These are phyloP conservation scores for Umbelopsis isabellina DNA, from an alignment of 192 early-diverging fungal genomes.

Conservation along the genomic window DNA sequence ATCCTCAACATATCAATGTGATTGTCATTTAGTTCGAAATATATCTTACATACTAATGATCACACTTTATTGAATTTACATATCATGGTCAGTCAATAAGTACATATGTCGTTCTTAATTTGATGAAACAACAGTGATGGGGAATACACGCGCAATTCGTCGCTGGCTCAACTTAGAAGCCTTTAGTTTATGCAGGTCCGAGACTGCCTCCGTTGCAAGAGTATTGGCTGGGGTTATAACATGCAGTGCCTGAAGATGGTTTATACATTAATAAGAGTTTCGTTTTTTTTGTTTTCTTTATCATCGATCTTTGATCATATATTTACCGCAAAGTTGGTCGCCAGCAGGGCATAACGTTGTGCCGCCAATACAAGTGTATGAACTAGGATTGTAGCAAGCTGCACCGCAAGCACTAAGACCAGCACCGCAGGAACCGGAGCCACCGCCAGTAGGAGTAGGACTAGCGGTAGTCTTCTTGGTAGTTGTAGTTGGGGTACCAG, in stretches of 20 bases:
- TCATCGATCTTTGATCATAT: not conserved
- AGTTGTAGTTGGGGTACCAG: no score
- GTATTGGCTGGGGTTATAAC: not conserved
- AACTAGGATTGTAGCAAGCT: conserved; percentile 7
- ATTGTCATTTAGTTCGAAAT: no score
- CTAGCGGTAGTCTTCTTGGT: no score
- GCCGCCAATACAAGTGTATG: conserved; percentile 10
- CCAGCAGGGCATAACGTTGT: conserved; percentile 1
- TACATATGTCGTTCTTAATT: no score
- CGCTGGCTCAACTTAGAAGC: not conserved
- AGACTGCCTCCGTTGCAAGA: conserved; percentile 12
- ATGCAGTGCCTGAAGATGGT: not conserved
- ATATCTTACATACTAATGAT: no score
- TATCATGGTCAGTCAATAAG: no score
- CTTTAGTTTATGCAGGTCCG: not conserved
- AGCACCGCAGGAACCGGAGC: not conserved
- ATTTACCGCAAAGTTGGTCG: conserved; percentile 9
- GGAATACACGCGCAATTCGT: no score
- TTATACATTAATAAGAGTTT: not conserved
- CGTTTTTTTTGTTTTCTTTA: not conserved
- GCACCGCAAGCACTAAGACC: not conserved
- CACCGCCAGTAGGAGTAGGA: not conserved
- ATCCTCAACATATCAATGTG: no score
- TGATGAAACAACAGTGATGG: no score
- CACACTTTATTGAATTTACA: no score